Base-by-base conservation (phyloP, 352 stramenopile genomes). In the Pythium dissotocum region DNA sequence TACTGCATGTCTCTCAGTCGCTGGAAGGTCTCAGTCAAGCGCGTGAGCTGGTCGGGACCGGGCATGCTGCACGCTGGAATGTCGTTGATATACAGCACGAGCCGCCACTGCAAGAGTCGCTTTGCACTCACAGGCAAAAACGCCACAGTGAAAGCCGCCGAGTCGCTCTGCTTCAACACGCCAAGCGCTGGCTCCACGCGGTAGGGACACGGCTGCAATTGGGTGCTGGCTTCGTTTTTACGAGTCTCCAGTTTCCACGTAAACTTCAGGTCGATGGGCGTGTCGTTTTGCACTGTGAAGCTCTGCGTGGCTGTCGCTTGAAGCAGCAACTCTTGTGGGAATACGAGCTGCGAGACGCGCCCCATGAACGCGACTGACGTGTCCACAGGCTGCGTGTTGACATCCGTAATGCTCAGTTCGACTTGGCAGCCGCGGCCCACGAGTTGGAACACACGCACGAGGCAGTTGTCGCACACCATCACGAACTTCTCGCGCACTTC, bases 401-500 rank as follows among this genome's bases (percentile, higher is more conserved):
- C 61, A 0, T 57, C 61, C 9, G 71, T 77, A 26, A 89, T 67
- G 18, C 67, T 72, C 13, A 95, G 28, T 28, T 93, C 78, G 3
- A 95, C 79, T 60, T 93, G 79, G 58, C 80, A 93, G 1, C 85
- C 79, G 7, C 82, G 79, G 10, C 87, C 87, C 6, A 82, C 72
- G 13, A 95, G 59, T 54, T 92, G 78, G 46, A 93, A 93, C 0
- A 85, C 67, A 5, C 80, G 83, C 40, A 93, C 85, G 33, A 95
- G 76, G 56, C 85, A 91, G 62, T 95, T 95, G 76, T 95, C 83
- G 58, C 85, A 95, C 26, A 95, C 83, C 73, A 95, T 79, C 24
- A 92, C 77, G 53, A 95, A 88, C 36, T 84, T 80, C 35, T 82
- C 76, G 14, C 79, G 75, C 54, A 86, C 69, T 33, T 91, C 81